Conservation (phyloP, 345 rosid species). For the Diplotaxis tenuifolia region DNA sequence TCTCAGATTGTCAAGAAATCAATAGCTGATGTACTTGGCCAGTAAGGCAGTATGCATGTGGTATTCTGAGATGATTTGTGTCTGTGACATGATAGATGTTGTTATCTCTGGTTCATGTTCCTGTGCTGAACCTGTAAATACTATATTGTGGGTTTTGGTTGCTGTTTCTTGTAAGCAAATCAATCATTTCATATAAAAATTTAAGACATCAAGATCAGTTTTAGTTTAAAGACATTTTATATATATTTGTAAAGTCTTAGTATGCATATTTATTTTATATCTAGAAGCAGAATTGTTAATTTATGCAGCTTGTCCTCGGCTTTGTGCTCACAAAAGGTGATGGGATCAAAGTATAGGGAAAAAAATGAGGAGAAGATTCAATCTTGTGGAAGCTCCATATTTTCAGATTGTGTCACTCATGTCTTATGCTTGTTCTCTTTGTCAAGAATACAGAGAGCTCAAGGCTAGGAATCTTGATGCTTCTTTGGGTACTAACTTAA, state of each 20-base stretch:
- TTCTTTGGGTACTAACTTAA: constrained; percentile 39
- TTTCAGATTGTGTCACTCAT: constrained; percentile 41
- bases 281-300: not conserved
- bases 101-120: constrained; percentile 5
- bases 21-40: constrained; percentile 60
- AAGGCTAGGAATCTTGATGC: constrained; percentile 44
- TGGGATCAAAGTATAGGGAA: constrained; percentile 48
- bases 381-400: constrained; percentile 48
- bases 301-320: constrained; percentile 42
- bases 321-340: constrained; percentile 47
- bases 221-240: not conserved
- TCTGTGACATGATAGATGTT: constrained; percentile 22
- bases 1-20: constrained; percentile 59
- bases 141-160: constrained; percentile 26
- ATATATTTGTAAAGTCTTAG: not conserved
- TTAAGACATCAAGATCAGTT: not conserved
- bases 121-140: constrained; percentile 22
- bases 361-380: constrained; percentile 44
- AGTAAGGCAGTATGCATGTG: constrained; percentile 43
- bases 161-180: constrained; percentile 7
- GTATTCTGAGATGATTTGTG: constrained; percentile 16
- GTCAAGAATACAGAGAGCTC: constrained; percentile 55
- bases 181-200: constrained; percentile 5
- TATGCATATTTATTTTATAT: not conserved
- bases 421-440: constrained; percentile 45